Percentiles rank a stretch among this genome's conserved stretches.
phyloP scores from a whole-genome alignment of 169 alveolate species.

The Cryptosporidium sp. region DNA sequence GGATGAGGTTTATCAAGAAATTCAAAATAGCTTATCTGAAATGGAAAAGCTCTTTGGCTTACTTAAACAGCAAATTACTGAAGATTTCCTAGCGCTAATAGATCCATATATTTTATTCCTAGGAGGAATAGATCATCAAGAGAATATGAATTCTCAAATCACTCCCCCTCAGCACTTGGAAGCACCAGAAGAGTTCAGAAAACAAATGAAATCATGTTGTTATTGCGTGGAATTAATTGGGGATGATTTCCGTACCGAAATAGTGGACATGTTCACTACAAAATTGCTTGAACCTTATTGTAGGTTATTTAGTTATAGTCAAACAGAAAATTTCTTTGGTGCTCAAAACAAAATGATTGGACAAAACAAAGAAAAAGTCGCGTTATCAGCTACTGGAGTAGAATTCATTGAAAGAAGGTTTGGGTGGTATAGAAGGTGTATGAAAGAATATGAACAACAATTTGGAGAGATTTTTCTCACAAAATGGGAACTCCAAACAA shows the following conservation, averaged over 20 bases:
- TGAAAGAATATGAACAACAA: constrained; percentile 74
- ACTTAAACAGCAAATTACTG: constrained; percentile 46
- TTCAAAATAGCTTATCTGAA: neutral
- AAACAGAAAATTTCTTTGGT: constrained; percentile 27
- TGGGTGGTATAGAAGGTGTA: constrained; percentile 65
- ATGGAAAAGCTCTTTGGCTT: neutral
- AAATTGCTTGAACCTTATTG: constrained; percentile 47
- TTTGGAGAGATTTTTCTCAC: constrained; percentile 55
- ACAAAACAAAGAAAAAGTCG: constrained; percentile 1
- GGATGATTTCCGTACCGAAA: constrained; percentile 25
- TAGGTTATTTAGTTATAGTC: constrained; percentile 17
- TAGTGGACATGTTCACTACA: constrained; percentile 30
- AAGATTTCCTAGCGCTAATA: constrained; percentile 46
- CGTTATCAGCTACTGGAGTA: constrained; percentile 3
- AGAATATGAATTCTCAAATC: neutral
- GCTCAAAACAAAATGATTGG: neutral
- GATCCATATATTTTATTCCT: constrained; percentile 61
- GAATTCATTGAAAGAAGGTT: constrained; percentile 64
- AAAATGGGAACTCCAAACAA: constrained; percentile 28
- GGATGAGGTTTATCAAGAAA: neutral
- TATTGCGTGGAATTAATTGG: constrained; percentile 59
- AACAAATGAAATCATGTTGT: constrained; percentile 69
- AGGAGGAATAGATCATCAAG: constrained; percentile 18
- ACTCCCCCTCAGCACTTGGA: constrained; percentile 52
- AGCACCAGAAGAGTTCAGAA: constrained; percentile 50